These are phyloP conservation scores for Setomelanomma holmii DNA, from an alignment of 2,329 filamentous ascomycete genomes.

Conservation along the genomic window DNA sequence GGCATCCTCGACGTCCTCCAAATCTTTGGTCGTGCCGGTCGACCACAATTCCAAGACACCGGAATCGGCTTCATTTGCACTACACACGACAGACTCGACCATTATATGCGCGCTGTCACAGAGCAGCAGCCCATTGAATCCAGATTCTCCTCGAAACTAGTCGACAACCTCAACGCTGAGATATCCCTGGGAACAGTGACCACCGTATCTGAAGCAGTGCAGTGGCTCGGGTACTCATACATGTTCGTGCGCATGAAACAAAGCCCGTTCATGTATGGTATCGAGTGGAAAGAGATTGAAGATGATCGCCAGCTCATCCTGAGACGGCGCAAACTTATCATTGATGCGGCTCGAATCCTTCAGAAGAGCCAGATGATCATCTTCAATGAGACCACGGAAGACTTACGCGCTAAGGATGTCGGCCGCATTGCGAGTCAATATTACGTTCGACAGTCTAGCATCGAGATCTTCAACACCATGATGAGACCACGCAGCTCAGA, in stretches of 20 bases:
- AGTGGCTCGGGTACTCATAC: constrained; percentile 98
- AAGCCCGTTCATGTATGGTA: constrained; percentile 90
- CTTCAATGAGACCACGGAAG: constrained; percentile 93
- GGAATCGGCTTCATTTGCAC: constrained; percentile 99
- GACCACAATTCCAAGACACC: constrained; percentile 95
- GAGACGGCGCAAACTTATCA: constrained; percentile 81
- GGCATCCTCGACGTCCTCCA: constrained; percentile 96
- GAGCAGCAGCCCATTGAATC: constrained; percentile 97
- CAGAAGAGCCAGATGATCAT: constrained; percentile 99
- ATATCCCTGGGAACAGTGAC: constrained; percentile 94
- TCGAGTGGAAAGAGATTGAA: constrained; percentile 88
- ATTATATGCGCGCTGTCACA: constrained; percentile 92
- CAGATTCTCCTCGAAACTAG: constrained; percentile 89
- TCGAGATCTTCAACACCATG: constrained; percentile 95
- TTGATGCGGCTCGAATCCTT: constrained; percentile 84
- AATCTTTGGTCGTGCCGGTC: constrained; percentile 97
- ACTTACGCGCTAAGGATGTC: constrained; percentile 91
- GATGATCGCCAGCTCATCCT: constrained; percentile 90
- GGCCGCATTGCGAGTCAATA: constrained; percentile 97
- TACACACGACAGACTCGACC: constrained; percentile 87
- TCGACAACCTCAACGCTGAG: constrained; percentile 97
- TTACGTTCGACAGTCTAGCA: constrained; percentile 91
- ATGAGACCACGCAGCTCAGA: constrained; percentile 88
- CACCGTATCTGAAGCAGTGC: constrained; percentile 88
- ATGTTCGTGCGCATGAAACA: constrained; percentile 95